Base-by-base conservation (phyloP, 2,329 filamentous ascomycete genomes). In the Colletotrichum salicis region DNA sequence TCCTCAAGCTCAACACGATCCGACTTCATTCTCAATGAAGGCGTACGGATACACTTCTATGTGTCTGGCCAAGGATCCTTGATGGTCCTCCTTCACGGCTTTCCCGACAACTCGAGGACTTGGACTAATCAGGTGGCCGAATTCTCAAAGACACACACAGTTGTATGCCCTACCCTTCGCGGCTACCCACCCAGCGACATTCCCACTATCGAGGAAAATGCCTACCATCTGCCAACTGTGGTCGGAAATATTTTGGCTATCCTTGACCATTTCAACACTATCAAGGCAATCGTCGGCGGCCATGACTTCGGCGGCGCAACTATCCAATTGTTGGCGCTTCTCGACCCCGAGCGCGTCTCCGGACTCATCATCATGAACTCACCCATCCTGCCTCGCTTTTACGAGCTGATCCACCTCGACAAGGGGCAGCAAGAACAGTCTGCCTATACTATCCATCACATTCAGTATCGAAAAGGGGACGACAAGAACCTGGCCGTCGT, bases 51-150 rank as follows among this genome's bases (percentile, higher is more conserved):
- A 29, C 37, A 61, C 13, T 61, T 45, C 22, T 48, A 61, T 7
- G 13, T 13, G 13, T 19, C 24, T 45, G 58, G 58, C 5, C 5
- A 61, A 31, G 58, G 58, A 10, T 37, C 58, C 10, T 11, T 61
- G 7, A 41, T 61, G 35, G 33, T 61, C 1, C 13, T 61, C 27
- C 58, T 48, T 4, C 58, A 61, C 19, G 58, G 58, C 58, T 51
- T 61, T 19, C 58, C 58, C 58, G 58, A 61, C 58, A 61, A 61
- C 37, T 48, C 58, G 5, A 19, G 5, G 22, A 61, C 58, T 35
- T 61, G 31, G 33, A 8, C 12, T n/a, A 24, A 51, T 12, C 37
- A 61, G 37, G 22, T 51, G 37, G 58, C 58, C 3, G 33, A 45
- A 11, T 45, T 61, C 27, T 41, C 37, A 8, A 61, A 61, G 37